Evolutionary conservation across 2,329 filamentous ascomycete genomes (phyloP).

Genomic region (Verticillium alfalfae): DNA sequence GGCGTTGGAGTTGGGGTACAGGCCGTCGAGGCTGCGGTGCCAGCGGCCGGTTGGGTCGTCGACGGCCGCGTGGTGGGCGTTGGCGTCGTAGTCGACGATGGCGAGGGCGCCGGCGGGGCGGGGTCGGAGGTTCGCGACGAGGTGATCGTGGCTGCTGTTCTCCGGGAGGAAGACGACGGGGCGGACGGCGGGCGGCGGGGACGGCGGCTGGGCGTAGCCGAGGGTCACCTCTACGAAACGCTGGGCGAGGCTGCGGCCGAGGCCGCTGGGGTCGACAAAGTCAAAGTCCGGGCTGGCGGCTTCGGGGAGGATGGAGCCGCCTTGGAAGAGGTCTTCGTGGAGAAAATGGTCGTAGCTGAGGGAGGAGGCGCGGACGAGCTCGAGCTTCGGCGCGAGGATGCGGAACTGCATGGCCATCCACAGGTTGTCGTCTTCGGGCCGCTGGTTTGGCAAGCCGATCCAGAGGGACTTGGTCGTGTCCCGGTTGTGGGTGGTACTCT

Average conservation of each 20-base stretch:
- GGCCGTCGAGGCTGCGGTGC: constrained; percentile 35
- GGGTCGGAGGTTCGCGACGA: constrained; percentile 18
- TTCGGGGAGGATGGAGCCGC: constrained; percentile 6
- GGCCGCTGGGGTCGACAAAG: constrained; percentile 32
- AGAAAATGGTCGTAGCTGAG: constrained; percentile 37
- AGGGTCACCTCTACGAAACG: constrained; percentile 40
- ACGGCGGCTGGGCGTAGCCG: constrained; percentile 30
- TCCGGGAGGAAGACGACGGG: constrained; percentile 8
- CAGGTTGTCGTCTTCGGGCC: constrained; percentile 25
- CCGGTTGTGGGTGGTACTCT: constrained; percentile 23
- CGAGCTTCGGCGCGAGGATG: constrained; percentile 25
- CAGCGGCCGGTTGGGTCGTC: constrained; percentile 33
- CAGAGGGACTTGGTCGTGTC: constrained; percentile 31
- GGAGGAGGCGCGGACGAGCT: constrained; percentile 35
- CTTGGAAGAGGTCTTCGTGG: constrained; percentile 19
- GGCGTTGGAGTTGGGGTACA: constrained; percentile 37
- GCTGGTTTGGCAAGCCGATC: constrained; percentile 38
- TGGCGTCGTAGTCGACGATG: constrained; percentile 27
- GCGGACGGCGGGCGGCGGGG: constrained; percentile 19
- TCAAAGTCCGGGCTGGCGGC: constrained; percentile 29
- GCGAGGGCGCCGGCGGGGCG: constrained; percentile 10
- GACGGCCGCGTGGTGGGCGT: constrained; percentile 29
- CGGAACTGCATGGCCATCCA: constrained; percentile 39
- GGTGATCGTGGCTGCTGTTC: constrained; percentile 11
- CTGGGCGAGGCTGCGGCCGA: constrained; percentile 33